Percentiles rank a stretch among this genome's conserved stretches.
These are phyloP conservation scores for Amaranthus palmeri DNA, from an alignment of 148 eudicot genomes.

Conservation along the genomic window DNA sequence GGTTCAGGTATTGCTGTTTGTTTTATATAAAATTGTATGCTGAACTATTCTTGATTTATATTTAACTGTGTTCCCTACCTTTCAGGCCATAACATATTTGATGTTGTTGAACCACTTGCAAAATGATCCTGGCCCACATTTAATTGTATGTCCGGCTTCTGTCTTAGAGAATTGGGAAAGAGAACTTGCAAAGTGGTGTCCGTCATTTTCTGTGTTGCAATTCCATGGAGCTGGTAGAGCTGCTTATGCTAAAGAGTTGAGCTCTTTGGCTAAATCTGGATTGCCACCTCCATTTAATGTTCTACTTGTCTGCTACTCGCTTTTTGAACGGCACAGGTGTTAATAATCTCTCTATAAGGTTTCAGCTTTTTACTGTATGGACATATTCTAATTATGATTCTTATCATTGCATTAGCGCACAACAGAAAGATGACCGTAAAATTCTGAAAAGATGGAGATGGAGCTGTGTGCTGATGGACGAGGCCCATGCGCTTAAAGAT, in stretches of 20 bases:
- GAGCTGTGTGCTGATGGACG: constrained; percentile 99
- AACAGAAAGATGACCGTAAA: constrained; percentile 97
- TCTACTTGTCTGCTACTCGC: constrained; percentile 88
- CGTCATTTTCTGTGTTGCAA: constrained; percentile 73
- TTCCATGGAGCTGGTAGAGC: constrained; percentile 85
- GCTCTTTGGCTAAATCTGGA: constrained; percentile 63
- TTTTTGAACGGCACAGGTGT: constrained; percentile 92
- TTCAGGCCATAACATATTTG: constrained; percentile 89
- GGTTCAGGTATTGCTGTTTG: constrained; percentile 55
- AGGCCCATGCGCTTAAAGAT: constrained; percentile 97
- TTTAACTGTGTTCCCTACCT: constrained; percentile 5
- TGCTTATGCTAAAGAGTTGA: constrained; percentile 68
- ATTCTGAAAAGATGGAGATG: constrained; percentile 81
- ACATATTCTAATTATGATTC: constrained; percentile 30
- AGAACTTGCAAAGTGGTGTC: constrained; percentile 93
- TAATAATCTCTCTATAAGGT: constrained; percentile 15
- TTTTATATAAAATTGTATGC: not conserved
- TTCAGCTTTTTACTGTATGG: constrained; percentile 2
- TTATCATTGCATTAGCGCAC: constrained; percentile 55
- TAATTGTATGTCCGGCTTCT: constrained; percentile 96
- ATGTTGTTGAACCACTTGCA: constrained; percentile 82
- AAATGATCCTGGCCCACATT: constrained; percentile 92
- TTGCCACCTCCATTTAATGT: constrained; percentile 87
- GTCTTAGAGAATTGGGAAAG: constrained; percentile 98
- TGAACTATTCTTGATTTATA: constrained; percentile 14